Conservation (phyloP, 139 green algal genomes). For the Chlamydomonas sp. region DNA sequence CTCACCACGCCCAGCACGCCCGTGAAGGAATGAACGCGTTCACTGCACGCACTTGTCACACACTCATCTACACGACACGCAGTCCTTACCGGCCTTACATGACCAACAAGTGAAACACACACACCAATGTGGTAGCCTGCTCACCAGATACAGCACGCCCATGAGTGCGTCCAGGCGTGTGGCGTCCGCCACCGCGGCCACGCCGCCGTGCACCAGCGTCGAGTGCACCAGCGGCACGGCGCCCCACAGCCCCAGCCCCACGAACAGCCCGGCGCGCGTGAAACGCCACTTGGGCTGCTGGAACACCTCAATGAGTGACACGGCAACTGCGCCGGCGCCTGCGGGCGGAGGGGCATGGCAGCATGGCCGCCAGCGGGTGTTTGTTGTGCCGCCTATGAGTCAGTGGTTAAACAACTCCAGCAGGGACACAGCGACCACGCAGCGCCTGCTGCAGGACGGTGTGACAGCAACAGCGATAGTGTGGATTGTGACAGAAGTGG, state of each 20-base stretch:
- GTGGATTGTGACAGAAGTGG: too few relatives aligned
- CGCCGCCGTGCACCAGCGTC: slow-evolving; percentile 45
- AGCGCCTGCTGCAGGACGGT: too few relatives aligned
- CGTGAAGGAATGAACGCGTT: too few relatives aligned
- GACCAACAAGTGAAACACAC: not conserved
- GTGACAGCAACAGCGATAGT: too few relatives aligned
- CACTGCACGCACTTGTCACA: too few relatives aligned
- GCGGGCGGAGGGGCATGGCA: not conserved
- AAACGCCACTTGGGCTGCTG: slow-evolving; percentile 41
- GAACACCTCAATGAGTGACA: slow-evolving; percentile 56
- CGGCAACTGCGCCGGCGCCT: slow-evolving; percentile 29
- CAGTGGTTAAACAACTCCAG: not conserved
- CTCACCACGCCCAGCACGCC: too few relatives aligned
- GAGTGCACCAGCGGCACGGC: slow-evolving; percentile 84
- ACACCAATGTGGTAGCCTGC: not conserved
- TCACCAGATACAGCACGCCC: slow-evolving; percentile 87
- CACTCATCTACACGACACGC: too few relatives aligned
- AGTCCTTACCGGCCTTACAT: too few relatives aligned
- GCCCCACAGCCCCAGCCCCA: slow-evolving; percentile 82
- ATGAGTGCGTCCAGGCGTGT: slow-evolving; percentile 83
- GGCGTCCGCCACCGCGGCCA: slow-evolving; percentile 56
- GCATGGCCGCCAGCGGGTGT: not conserved
- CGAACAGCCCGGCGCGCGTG: slow-evolving; percentile 63
- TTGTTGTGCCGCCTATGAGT: not conserved
- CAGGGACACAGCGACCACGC: not conserved